Conservation (phyloP, 2,329 filamentous ascomycete genomes). For the Fusarium devonianum region DNA sequence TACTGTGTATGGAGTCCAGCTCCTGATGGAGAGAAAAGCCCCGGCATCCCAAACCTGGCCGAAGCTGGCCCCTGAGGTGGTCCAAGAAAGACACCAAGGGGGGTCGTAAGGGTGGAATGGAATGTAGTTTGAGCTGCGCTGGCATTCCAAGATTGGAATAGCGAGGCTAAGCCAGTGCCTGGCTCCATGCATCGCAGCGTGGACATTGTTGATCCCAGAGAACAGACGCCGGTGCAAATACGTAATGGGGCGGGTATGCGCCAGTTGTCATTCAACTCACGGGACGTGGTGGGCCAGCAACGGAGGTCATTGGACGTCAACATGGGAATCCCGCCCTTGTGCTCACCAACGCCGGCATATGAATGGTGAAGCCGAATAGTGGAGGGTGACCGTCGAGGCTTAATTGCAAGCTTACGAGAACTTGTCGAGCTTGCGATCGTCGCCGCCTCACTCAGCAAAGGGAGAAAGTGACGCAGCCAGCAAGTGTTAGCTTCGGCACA, state of each 20-base stretch:
- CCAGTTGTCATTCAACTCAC: slow-evolving; percentile 29
- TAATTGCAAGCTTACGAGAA: slow-evolving; percentile 22
- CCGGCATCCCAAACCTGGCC: slow-evolving; percentile 28
- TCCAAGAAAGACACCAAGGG: slow-evolving; percentile 14
- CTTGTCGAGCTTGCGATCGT: not conserved
- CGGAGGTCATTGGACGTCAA: slow-evolving; percentile 25
- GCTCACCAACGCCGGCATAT: slow-evolving; percentile 6
- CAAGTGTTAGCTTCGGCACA: slow-evolving; percentile 5
- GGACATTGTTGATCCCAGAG: slow-evolving; percentile 34
- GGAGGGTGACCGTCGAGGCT: slow-evolving; percentile 28
- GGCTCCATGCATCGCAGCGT: slow-evolving; percentile 34
- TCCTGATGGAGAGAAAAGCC: slow-evolving; percentile 19
- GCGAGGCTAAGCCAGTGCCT: slow-evolving; percentile 36
- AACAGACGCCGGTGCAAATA: slow-evolving; percentile 31
- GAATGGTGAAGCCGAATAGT: slow-evolving; percentile 19
- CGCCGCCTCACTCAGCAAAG: slow-evolving; percentile 24
- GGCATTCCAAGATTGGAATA: slow-evolving; percentile 41
- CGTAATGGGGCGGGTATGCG: slow-evolving; percentile 38
- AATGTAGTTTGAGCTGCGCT: slow-evolving; percentile 36
- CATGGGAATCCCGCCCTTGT: slow-evolving; percentile 19
- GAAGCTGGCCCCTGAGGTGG: slow-evolving; percentile 27
- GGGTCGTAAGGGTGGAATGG: slow-evolving; percentile 38
- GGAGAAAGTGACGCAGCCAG: slow-evolving; percentile 32
- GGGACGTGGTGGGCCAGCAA: slow-evolving; percentile 26
- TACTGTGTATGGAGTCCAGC: slow-evolving; percentile 16